Evolutionary conservation across 768 basidiomycete species (phyloP).

Genomic region (Mycena galericulata): DNA sequence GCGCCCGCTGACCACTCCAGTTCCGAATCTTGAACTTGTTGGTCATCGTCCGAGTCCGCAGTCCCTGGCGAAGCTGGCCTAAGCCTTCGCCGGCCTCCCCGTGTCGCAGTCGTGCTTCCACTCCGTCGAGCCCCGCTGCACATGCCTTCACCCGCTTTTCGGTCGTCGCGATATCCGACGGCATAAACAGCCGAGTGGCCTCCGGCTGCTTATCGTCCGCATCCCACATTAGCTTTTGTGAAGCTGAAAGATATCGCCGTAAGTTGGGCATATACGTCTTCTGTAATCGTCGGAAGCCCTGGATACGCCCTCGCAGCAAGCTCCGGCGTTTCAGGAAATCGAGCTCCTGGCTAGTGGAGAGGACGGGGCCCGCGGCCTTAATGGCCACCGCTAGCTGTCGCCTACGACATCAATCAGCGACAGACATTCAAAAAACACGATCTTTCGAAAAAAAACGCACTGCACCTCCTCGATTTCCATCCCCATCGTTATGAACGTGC

Average conservation of each 20-base stretch:
- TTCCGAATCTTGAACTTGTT: background rate
- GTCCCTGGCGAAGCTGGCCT: background rate
- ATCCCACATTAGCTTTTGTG: background rate
- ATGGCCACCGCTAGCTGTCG: background rate
- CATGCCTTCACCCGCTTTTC: background rate
- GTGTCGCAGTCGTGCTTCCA: background rate
- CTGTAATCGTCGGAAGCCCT: background rate
- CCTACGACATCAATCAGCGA: background rate
- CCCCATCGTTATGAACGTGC: conserved; percentile 2
- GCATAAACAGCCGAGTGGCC: background rate
- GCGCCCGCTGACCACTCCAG: conserved; percentile 1
- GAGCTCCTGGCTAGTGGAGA: background rate
- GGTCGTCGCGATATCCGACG: background rate
- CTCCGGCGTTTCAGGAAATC: background rate
- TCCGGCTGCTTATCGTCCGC: background rate
- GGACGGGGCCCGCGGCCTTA: background rate
- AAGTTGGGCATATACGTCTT: background rate
- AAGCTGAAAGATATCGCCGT: background rate
- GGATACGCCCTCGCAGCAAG: background rate
- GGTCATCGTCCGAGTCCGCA: background rate
- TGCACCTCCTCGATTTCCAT: conserved; percentile 6
- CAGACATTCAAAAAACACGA: background rate
- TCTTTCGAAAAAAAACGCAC: background rate
- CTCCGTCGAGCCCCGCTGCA: background rate
- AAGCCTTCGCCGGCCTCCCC: background rate